Evolutionary conservation across 306 rosid genomes (phyloP).

Genomic region (Quercus ilex): DNA sequence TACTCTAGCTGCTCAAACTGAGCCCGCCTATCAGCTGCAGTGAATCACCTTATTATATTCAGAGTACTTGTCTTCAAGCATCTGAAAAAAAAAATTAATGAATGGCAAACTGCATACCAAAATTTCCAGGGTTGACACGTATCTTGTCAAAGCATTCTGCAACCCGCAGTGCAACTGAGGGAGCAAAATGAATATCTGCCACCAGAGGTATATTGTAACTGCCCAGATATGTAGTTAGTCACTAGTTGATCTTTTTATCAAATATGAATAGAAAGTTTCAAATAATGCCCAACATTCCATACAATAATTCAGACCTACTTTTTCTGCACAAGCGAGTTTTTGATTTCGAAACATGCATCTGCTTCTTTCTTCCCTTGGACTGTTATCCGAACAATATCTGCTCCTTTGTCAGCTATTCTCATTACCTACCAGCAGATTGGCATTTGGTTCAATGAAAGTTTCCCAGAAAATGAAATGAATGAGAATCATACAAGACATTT

Average conservation of each 20-base stretch:
- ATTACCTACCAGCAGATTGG: constrained; percentile 59
- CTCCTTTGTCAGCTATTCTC: constrained; percentile 93
- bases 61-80: constrained; percentile 8
- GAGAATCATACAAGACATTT: neutral
- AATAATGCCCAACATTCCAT: constrained; percentile 4
- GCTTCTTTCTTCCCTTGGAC: constrained; percentile 99
- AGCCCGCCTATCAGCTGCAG: constrained; percentile 96
- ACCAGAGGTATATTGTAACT: constrained; percentile 83
- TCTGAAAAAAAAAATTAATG: neutral
- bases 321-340: constrained; percentile 89
- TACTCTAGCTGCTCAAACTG: constrained; percentile 87
- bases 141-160: constrained; percentile 93
- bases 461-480: neutral
- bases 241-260: constrained; percentile 11
- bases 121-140: constrained; percentile 93
- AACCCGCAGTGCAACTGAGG: constrained; percentile 74
- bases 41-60: constrained; percentile 27
- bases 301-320: constrained; percentile 50
- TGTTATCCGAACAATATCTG: constrained; percentile 89
- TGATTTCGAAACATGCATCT: constrained; percentile 92
- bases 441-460: constrained; percentile 15
- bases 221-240: constrained; percentile 28
- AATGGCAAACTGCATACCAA: constrained; percentile 48
- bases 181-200: constrained; percentile 94
- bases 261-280: constrained; percentile 1